Evolutionary conservation across 2,329 filamentous ascomycete genomes (phyloP), one percentile per base, ranked within the genome.

Genomic region (Nigrospora sphaerica): DNA sequence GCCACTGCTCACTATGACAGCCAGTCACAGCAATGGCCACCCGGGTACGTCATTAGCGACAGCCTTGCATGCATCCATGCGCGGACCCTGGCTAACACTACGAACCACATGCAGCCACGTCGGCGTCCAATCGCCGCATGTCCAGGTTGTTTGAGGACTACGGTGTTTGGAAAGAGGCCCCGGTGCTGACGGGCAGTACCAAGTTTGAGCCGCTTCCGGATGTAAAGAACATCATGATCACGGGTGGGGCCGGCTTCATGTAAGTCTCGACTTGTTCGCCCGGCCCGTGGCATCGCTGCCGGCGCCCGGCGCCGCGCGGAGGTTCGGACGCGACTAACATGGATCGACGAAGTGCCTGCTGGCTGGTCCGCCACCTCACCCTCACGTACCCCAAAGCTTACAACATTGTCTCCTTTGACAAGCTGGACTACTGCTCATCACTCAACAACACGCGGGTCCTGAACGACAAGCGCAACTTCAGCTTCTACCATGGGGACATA

Each of bases 221-320:
- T 64, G 81, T 87, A 46, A 85, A 80, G 65, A 91, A 89, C 60
- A 90, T 92, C 57, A 83, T 92, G 76, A 78, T 93, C 52, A 92
- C 88, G 17, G 88, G 88, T 42, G 88, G 87, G 45, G 87, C 86
- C 51, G 88, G 88, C 55, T 93, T 93, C 72, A 91, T 92, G 86
- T 89, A 72, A 65, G 83, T 23, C 23, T 28, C 33, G 34, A 9
- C 43, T 33, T 16, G 19, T 31, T 19, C 28, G 28, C 23, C 23
- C 23, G 10, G 7, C 19, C 23, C 10, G 23, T 9, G 23, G 23
- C 23, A 28, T 28, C 6, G 10, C 23, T 28, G 23, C 23, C 23
- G 23, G 6, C 23, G 23, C 23, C 23, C 23, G 10, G 23, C 23
- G 7, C 23, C 23, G 7, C 23, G 23, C 23, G 2, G 7, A 10